phyloP scores from a whole-genome alignment of 2,329 filamentous ascomycete genomes.

The Diplodia corticola region DNA sequence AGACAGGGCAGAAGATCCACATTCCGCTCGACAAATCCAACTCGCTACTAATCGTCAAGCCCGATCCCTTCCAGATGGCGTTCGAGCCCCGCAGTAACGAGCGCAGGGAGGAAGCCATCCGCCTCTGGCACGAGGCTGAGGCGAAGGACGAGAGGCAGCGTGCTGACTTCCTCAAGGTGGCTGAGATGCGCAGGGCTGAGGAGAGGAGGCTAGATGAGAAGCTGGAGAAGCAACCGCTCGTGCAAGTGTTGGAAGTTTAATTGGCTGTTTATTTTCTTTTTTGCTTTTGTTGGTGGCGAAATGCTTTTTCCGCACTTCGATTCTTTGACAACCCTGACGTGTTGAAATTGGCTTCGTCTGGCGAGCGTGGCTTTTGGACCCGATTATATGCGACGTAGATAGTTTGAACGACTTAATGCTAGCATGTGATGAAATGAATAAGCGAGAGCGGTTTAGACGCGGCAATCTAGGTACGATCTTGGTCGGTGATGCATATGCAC shows the following conservation, averaged over 20 bases:
- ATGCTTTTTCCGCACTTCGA: background rate
- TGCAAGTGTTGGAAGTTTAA: background rate
- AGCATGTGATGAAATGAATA: background rate
- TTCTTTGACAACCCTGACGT: background rate
- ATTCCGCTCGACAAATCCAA: constrained; percentile 54
- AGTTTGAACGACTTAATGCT: background rate
- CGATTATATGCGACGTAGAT: constrained; percentile 4
- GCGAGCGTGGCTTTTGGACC: background rate
- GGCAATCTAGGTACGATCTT: background rate
- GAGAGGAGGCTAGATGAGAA: background rate
- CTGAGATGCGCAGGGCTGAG: constrained; percentile 19
- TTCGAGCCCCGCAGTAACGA: constrained; percentile 53
- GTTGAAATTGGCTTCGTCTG: background rate
- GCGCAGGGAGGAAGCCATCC: constrained; percentile 36
- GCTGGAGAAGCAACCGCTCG: background rate
- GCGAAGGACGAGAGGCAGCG: constrained; percentile 39
- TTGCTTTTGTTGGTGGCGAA: background rate
- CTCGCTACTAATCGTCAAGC: constrained; percentile 59
- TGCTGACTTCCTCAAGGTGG: constrained; percentile 35
- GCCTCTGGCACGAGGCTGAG: constrained; percentile 40
- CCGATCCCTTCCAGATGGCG: constrained; percentile 56
- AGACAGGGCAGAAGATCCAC: constrained; percentile 44
- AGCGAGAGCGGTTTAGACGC: background rate
- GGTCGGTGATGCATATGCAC: background rate
- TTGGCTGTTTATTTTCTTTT: no score